Evolutionary conservation across 1,284 basidiomycete genomes (phyloP), one percentile per base, ranked within the genome.

Genomic region (Neonothopanus nambi): DNA sequence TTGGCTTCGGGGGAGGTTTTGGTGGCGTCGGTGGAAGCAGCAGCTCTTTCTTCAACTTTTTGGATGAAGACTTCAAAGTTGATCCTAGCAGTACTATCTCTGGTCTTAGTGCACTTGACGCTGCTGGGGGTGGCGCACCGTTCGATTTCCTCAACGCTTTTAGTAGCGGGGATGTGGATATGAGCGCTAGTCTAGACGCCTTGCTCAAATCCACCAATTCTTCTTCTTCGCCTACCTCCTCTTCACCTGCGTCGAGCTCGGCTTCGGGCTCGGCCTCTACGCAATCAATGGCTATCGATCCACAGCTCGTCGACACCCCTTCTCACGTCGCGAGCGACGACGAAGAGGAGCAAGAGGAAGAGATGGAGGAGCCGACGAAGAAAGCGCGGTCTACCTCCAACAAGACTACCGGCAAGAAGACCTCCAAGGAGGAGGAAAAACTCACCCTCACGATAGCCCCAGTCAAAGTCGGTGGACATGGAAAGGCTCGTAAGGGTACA

Each of bases 401-500:
- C 18, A 35, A 21, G 7, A 5, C 21, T 30, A 7, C 12, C 48
- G 43, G 11, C 20, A 17, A 52, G 13, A 33, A 33, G 30, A 33
- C 30, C 3, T 33, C 13, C 9, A 33, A 33, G 30, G 30, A 52
- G 15, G 21, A 55, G 21, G 48, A 67, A 39, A 64, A 60, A 36
- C 58, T 71, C 11, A 72, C 70, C 4, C 65, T 75, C 12, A 71
- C 71, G 26, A 72, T 73, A 42, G 73, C 76, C 5, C 77, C 79
- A 51, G 72, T 77, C 65, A 81, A 83, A 61, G 76, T 76, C 51
- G 83, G 79, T 43, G 84, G 84, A 4, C 80, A 82, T 57, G 82
- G 84, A 51, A 83, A 82, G 65, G 75, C 76, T 1, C 75, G 87
- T 47, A 85, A 83, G 64, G 86, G 87, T 43, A 87, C 87, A 3